Conservation (phyloP, 2,329 filamentous ascomycete species). For the Fusarium oxysporum region DNA sequence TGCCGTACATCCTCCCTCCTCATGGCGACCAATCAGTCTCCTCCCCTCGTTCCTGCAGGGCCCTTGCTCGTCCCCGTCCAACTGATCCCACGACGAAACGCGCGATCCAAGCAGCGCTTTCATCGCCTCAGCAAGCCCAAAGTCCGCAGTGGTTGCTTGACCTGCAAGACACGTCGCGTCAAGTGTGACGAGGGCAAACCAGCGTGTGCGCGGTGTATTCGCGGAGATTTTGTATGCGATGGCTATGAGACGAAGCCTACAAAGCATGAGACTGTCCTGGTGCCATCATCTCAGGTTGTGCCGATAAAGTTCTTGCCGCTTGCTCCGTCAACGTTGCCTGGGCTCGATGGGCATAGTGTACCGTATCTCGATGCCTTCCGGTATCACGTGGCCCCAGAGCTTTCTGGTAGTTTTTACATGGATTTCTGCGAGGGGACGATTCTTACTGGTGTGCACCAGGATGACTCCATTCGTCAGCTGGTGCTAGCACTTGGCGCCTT, state of each 20-base stretch:
- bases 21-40: not conserved
- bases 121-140: not conserved
- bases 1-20: not conserved
- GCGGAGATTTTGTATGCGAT: not conserved
- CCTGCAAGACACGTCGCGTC: not conserved
- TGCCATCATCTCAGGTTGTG: not conserved
- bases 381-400: not conserved
- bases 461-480: not conserved
- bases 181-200: not conserved
- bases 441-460: not conserved
- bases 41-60: not conserved
- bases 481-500: not conserved
- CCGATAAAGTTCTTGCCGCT: not conserved
- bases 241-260: not conserved
- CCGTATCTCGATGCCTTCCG: not conserved
- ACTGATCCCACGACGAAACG: not conserved
- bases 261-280: fast-evolving
- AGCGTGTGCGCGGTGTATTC: not conserved
- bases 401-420: not conserved
- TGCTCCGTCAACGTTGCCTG: not conserved
- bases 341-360: not conserved
- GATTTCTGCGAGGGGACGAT: not conserved
- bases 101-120: not conserved
- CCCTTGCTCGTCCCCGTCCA: not conserved
- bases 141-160: not conserved